Percentiles rank a stretch among this genome's conserved stretches.
phyloP scores from a whole-genome alignment of 257 asterid species.

The Ballota nigra region DNA sequence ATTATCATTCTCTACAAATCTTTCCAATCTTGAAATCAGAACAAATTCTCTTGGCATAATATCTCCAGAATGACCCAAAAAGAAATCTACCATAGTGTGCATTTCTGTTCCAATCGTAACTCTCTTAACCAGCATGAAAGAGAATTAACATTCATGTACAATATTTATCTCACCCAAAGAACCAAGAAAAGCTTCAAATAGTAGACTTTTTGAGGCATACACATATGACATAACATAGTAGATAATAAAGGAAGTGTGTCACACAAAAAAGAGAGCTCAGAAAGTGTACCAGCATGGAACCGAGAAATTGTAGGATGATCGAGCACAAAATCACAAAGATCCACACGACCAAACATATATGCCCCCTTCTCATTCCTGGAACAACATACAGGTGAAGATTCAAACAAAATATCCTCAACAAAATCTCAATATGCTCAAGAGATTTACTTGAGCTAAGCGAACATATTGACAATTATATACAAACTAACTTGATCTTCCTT shows the following conservation, averaged over 20 bases:
- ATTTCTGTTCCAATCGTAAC: not conserved
- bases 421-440: not conserved
- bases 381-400: conserved; percentile 4
- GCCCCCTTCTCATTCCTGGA: conserved; percentile 90
- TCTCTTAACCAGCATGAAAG: not conserved
- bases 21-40: not conserved
- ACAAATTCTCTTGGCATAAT: not conserved
- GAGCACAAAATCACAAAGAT: conserved; percentile 84
- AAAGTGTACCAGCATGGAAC: conserved; percentile 82
- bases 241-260: not conserved
- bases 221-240: not conserved
- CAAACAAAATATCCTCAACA: conserved; percentile 5
- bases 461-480: not conserved
- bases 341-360: conserved; percentile 98
- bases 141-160: not conserved
- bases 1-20: not conserved
- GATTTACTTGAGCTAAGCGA: not conserved
- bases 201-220: not conserved
- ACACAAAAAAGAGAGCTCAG: conserved; percentile 4
- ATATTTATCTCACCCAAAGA: not conserved
- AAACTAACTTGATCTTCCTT: conserved; percentile 3
- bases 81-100: not conserved
- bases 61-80: not conserved
- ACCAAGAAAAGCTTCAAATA: conserved; percentile 9
- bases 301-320: conserved; percentile 97